These are phyloP conservation scores for Earliella scabrosa DNA, from an alignment of 1,284 basidiomycete species.

Conservation along the genomic window DNA sequence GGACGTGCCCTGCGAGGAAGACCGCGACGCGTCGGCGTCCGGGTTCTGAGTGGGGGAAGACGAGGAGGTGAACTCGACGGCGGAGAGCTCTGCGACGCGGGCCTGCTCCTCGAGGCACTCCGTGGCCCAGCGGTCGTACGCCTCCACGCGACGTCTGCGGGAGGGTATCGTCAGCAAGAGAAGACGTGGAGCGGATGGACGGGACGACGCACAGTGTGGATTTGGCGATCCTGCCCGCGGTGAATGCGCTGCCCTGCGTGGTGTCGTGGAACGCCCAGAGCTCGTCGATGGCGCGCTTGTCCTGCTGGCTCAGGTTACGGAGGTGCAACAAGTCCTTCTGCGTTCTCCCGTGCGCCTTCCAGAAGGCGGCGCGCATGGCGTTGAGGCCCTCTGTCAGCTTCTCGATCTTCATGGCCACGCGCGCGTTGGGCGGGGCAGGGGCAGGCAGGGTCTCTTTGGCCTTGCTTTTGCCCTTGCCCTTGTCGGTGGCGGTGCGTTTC, in stretches of 20 bases:
- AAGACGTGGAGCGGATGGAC: too few relatives aligned
- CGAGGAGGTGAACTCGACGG: too few relatives aligned
- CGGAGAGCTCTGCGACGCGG: not conserved
- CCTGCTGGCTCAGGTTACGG: slow-evolving; percentile 2
- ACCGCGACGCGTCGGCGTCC: too few relatives aligned
- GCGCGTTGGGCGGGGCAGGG: slow-evolving; percentile 2
- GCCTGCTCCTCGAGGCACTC: slow-evolving; percentile 1
- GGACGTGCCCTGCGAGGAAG: too few relatives aligned
- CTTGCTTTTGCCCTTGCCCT: not conserved
- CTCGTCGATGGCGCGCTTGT: not conserved
- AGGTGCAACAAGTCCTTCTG: slow-evolving; percentile 3
- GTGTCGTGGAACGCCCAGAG: slow-evolving; percentile 11
- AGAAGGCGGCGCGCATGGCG: slow-evolving; percentile 10
- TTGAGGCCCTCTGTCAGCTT: slow-evolving; percentile 12
- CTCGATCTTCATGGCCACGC: slow-evolving; percentile 12
- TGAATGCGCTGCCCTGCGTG: not conserved
- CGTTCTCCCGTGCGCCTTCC: slow-evolving; percentile 3
- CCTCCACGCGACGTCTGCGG: not conserved
- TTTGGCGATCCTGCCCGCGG: not conserved
- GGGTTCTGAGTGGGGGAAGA: too few relatives aligned
- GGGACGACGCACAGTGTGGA: too few relatives aligned
- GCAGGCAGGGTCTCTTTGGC: not conserved
- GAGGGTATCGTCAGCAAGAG: too few relatives aligned
- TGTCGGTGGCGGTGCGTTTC: not conserved
- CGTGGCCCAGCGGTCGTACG: slow-evolving; percentile 5